These are phyloP conservation scores for Tuber indicum DNA, from an alignment of 495 filamentous ascomycete genomes.

Conservation along the genomic window DNA sequence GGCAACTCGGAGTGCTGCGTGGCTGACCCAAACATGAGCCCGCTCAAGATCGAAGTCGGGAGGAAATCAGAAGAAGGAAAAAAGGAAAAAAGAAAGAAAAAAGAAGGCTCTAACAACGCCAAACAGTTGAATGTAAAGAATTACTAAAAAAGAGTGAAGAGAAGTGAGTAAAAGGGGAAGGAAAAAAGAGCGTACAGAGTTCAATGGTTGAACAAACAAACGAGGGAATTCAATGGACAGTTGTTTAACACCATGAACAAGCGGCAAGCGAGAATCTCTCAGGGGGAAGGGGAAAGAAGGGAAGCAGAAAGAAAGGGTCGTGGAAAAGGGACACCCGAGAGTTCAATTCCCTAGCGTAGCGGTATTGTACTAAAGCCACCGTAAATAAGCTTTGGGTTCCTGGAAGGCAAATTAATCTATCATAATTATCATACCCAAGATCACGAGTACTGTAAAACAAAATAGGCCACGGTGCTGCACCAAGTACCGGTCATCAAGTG, in stretches of 20 bases:
- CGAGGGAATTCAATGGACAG: background rate
- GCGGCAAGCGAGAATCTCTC: background rate
- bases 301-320: background rate
- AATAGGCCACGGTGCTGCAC: background rate
- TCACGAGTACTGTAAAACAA: background rate
- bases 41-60: background rate
- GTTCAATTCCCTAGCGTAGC: background rate
- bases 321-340: background rate
- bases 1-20: background rate
- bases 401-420: too few species aligned
- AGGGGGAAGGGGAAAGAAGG: background rate
- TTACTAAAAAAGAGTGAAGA: background rate
- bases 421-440: background rate
- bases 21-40: background rate
- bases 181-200: background rate
- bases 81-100: conserved; percentile 1
- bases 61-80: conserved; percentile 9
- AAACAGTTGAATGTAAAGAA: conserved; percentile 10
- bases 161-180: background rate
- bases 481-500: background rate
- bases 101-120: conserved; percentile 20
- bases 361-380: background rate
- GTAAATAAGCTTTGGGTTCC: background rate
- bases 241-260: background rate
- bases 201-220: background rate